Conservation (phyloP, 805 yeast genomes). For the Hanseniaspora valbyensis region DNA sequence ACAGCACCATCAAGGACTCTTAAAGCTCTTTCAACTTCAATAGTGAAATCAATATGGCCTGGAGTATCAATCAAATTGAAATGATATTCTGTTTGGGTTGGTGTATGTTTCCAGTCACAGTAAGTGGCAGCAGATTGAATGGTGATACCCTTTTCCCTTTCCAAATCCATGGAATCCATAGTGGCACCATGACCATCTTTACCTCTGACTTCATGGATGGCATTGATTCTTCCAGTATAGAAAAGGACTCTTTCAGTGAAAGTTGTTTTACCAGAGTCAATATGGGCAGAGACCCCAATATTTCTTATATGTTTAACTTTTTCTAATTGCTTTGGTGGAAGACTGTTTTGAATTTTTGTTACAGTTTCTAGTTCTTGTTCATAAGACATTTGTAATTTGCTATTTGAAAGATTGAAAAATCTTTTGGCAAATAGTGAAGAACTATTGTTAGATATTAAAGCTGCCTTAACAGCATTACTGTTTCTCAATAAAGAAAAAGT, state of each 20-base stretch:
- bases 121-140: slow-evolving; percentile 98
- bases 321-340: slow-evolving; percentile 42
- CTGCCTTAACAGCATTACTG: not conserved
- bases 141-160: slow-evolving; percentile 96
- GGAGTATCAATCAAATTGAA: slow-evolving; percentile 97
- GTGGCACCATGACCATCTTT: slow-evolving; percentile 97
- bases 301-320: slow-evolving; percentile 62
- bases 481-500: not conserved
- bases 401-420: not conserved
- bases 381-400: slow-evolving; percentile 31
- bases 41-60: slow-evolving; percentile 97
- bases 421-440: not conserved
- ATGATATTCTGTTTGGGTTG: slow-evolving; percentile 58
- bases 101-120: slow-evolving; percentile 64
- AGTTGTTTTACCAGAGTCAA: slow-evolving; percentile 96
- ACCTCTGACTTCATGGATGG: slow-evolving; percentile 94
- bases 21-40: slow-evolving; percentile 97
- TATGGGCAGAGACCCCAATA: slow-evolving; percentile 96
- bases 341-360: slow-evolving; percentile 42
- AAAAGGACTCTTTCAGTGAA: slow-evolving; percentile 93
- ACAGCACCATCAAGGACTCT: slow-evolving; percentile 98
- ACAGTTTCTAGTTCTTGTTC: slow-evolving; percentile 65
- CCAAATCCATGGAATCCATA: slow-evolving; percentile 98
- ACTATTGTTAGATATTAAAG: not conserved
- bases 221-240: slow-evolving; percentile 94